Percentiles rank a stretch among this genome's conserved stretches.
Conservation (phyloP, 805 yeast genomes). For the Lachancea kluyveri region DNA sequence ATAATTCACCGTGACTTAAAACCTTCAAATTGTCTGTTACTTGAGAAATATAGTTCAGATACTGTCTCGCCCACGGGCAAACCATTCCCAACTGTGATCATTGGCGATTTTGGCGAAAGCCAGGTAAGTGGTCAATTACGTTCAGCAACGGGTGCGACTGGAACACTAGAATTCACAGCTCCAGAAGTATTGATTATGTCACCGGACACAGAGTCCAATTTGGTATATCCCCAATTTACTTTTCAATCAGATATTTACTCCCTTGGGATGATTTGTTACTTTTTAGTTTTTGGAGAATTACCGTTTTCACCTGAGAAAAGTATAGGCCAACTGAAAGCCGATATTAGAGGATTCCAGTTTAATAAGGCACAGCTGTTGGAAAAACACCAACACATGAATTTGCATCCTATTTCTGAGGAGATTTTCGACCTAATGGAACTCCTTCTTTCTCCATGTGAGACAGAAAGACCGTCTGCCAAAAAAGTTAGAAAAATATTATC, state of each 20-base stretch:
- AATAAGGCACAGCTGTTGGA: conserved; percentile 13
- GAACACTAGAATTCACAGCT: conserved; percentile 82
- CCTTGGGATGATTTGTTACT: conserved; percentile 76
- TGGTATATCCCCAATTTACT: conserved; percentile 57
- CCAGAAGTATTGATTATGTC: conserved; percentile 59
- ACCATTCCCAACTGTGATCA: conserved; percentile 60
- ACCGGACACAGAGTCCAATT: conserved; percentile 22
- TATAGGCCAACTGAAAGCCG: conserved; percentile 27
- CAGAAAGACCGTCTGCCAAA: conserved; percentile 38
- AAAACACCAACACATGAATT: conserved; percentile 15
- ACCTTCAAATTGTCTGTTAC: conserved; percentile 77
- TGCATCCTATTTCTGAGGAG: conserved; percentile 19
- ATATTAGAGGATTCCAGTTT: conserved; percentile 30
- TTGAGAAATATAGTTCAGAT: conserved; percentile 22
- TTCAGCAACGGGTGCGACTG: conserved; percentile 75
- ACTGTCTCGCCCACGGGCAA: conserved; percentile 13
- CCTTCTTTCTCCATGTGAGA: conserved; percentile 34
- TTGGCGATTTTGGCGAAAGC: conserved; percentile 89
- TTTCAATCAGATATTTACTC: conserved; percentile 76
- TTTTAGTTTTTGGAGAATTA: conserved; percentile 60
- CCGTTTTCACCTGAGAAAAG: conserved; percentile 44
- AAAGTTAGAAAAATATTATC: conserved; percentile 36
- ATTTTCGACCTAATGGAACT: conserved; percentile 36
- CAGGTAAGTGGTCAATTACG: conserved; percentile 62
- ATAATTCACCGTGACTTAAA: conserved; percentile 85